Evolutionary conservation across 164 flowering plant genomes (phyloP).

Genomic region (Amborella trichopoda): DNA sequence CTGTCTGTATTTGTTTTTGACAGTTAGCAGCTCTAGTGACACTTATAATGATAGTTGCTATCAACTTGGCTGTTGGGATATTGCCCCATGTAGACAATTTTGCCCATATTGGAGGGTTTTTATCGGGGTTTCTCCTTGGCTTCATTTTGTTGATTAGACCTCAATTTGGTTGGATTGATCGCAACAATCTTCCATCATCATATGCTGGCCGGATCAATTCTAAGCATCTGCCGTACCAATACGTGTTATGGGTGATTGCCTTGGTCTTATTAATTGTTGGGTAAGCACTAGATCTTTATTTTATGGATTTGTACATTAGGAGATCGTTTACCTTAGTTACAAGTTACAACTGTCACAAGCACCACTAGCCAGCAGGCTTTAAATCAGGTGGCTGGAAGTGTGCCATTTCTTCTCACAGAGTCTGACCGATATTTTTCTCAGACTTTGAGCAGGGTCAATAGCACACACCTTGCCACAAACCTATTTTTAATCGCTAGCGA

Average conservation of each 20-base stretch:
- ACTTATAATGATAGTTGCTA: conserved; percentile 39
- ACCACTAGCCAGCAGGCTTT: too few relatives aligned
- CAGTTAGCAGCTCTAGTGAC: conserved; percentile 72
- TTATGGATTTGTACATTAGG: too few relatives aligned
- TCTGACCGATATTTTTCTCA: too few relatives aligned
- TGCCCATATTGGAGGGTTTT: conserved; percentile 83
- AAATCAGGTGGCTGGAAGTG: too few relatives aligned
- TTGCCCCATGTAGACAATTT: conserved; percentile 75
- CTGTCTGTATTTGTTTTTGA: conserved; percentile 1
- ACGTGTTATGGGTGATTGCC: conserved; percentile 39
- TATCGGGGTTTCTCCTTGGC: conserved; percentile 72
- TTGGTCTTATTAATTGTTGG: conserved; percentile 45
- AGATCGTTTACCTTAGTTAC: too few relatives aligned
- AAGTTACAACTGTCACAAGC: too few relatives aligned
- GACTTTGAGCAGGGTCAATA: too few relatives aligned
- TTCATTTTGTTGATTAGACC: conserved; percentile 68
- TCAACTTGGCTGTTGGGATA: conserved; percentile 74
- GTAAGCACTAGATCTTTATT: too few relatives aligned
- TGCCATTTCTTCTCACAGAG: too few relatives aligned
- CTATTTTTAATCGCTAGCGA: too few relatives aligned
- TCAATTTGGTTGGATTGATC: conserved; percentile 63
- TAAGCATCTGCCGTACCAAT: conserved; percentile 61
- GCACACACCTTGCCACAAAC: too few relatives aligned
- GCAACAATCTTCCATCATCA: conserved; percentile 21
- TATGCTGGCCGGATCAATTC: conserved; percentile 29